These are phyloP conservation scores for Camellia sinensis DNA, from an alignment of 148 eudicot genomes.

Conservation along the genomic window DNA sequence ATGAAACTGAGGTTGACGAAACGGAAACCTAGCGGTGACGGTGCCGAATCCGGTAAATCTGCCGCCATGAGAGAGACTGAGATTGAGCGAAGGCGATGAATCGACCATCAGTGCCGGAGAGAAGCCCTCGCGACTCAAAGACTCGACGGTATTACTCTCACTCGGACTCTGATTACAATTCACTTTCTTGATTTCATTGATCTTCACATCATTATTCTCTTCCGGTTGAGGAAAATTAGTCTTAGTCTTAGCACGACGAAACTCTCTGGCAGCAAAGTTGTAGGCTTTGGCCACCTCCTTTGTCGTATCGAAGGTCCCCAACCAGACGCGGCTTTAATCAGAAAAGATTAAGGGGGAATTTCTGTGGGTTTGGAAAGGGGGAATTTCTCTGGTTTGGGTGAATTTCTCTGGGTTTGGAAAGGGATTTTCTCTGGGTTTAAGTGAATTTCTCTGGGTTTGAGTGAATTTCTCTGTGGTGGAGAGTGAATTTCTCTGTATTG, in stretches of 20 bases:
- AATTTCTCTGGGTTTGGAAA: too few relatives aligned
- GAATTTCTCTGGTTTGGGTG: too few relatives aligned
- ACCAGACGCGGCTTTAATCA: slow-evolving; percentile 48
- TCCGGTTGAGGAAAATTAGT: slow-evolving; percentile 47
- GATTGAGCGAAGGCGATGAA: slow-evolving; percentile 31
- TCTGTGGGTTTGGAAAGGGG: too few relatives aligned
- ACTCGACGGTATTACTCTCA: slow-evolving; percentile 52
- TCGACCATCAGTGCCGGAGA: slow-evolving; percentile 25
- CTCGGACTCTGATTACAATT: slow-evolving; percentile 36
- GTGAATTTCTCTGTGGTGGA: too few relatives aligned
- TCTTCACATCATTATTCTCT: not conserved
- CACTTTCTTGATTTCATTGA: not conserved
- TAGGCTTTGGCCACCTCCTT: slow-evolving; percentile 64
- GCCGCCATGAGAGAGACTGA: slow-evolving; percentile 26
- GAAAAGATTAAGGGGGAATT: too few relatives aligned
- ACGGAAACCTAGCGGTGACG: slow-evolving; percentile 13
- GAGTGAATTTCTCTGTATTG: too few relatives aligned
- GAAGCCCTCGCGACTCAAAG: slow-evolving; percentile 28
- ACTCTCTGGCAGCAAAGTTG: slow-evolving; percentile 56
- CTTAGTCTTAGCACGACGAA: slow-evolving; percentile 66
- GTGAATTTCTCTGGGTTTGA: too few relatives aligned
- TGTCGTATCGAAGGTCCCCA: slow-evolving; percentile 70
- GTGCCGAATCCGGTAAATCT: not conserved
- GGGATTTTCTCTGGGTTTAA: too few relatives aligned
- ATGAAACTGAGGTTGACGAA: not conserved